Base-by-base conservation (phyloP, 176 grass and related monocot genomes). In the Neostapfia colusana region DNA sequence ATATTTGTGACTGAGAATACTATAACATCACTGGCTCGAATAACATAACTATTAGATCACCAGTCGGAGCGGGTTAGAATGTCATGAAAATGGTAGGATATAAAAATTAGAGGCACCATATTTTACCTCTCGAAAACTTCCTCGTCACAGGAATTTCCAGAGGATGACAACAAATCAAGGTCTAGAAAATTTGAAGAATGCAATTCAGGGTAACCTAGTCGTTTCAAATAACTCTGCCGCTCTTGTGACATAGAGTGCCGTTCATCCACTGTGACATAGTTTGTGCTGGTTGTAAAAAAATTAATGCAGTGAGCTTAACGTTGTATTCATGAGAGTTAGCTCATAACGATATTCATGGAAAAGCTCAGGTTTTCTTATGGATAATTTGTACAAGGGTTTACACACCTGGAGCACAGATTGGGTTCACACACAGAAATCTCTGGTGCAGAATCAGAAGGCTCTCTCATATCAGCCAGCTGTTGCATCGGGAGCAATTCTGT, bases 101-200 rank as follows among this genome's bases (percentile, higher is more conserved):
- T 62, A 10, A 2, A 73, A 65, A 81, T 42, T 63, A 81, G 18
- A 25, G 20, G 7, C 48, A 64, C 4, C 35, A 64, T 21, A 86
- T 53, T 39, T 69, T 81, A 96, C 93, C 96, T 95, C 65, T 95
- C 96, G 42, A 39, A 90, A 64, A 66, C 25, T 62, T 99, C 95
- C 49, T 94, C 95, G 3, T 99, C 92, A 16, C 89, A 89, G 36
- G 92, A 95, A 86, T 95, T 95, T 56, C 85, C 96, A 36, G 89
- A 95, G 69, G 92, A 92, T 25, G 96, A 99, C 16, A 99, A 75
- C 74, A 89, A 85, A 77, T 99, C 96, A 72, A 92, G 80, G 54
- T 92, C 89, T 23, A 99, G 84, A 68, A 99, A 99, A 86, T 99
- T 99, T 25, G 96, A 99, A 64, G 86, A 89, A 80, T 90, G 86